These are phyloP conservation scores for Coemansia sp. DNA, from an alignment of 192 early-diverging fungal species.

Conservation along the genomic window DNA sequence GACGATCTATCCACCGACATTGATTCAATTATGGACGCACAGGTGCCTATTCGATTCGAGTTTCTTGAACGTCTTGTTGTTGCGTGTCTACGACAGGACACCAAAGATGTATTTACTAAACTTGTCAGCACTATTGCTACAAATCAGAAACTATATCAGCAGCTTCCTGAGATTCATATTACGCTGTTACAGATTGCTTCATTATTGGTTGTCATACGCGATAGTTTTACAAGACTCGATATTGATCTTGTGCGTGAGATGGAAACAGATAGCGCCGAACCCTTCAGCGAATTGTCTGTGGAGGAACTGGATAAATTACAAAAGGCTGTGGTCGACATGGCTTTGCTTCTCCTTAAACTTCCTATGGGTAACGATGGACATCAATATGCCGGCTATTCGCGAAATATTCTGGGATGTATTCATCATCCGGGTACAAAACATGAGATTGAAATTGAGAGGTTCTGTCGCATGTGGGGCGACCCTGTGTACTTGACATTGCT, in stretches of 20 bases:
- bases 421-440: conserved; percentile 13
- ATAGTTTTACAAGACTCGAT: conserved; percentile 12
- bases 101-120: conserved; percentile 18
- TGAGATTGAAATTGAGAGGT: conserved; percentile 36
- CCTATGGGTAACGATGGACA: conserved; percentile 6
- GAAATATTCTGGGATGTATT: conserved; percentile 5
- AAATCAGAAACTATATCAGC: conserved; percentile 39
- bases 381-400: neutral
- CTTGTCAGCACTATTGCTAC: conserved; percentile 27
- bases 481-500: conserved; percentile 22
- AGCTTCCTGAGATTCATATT: conserved; percentile 38
- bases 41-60: conserved; percentile 37
- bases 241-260: conserved; percentile 15
- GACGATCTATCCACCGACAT: conserved; percentile 18
- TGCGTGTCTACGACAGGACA: conserved; percentile 22
- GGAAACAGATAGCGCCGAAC: neutral
- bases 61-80: conserved; percentile 33
- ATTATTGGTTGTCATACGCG: conserved; percentile 27
- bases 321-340: conserved; percentile 25
- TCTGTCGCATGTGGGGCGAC: conserved; percentile 44
- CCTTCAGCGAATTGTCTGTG: conserved; percentile 1
- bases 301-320: conserved; percentile 16
- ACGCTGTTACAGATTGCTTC: conserved; percentile 37
- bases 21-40: conserved; percentile 17
- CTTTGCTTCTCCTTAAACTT: conserved; percentile 18